Evolutionary conservation across 306 rosid species (phyloP).

Genomic region (Dryas alaskensis): DNA sequence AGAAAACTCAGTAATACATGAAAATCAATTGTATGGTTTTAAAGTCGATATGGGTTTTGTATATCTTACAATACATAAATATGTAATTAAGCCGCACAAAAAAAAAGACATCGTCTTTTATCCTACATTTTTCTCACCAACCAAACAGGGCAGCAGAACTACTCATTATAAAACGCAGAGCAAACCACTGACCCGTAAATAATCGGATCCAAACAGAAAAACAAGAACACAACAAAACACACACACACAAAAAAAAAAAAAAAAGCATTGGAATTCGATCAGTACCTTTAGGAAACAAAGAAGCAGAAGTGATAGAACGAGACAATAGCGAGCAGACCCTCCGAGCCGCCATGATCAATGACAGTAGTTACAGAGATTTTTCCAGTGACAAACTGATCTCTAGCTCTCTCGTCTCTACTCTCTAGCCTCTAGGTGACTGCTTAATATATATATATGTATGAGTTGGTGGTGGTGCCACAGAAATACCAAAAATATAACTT

Average conservation of each 20-base stretch:
- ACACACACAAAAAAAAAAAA: too few relatives aligned
- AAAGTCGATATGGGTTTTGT: not conserved
- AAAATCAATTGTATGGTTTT: not conserved
- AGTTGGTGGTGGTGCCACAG: too few relatives aligned
- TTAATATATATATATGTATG: too few relatives aligned
- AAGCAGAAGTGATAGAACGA: slow-evolving; percentile 50
- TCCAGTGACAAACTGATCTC: not conserved
- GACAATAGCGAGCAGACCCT: slow-evolving; percentile 46
- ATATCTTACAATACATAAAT: not conserved
- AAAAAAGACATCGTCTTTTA: not conserved
- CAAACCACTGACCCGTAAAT: not conserved
- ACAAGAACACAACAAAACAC: not conserved
- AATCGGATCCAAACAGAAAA: not conserved
- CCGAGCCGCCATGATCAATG: slow-evolving; percentile 50
- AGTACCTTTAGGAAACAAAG: slow-evolving; percentile 49
- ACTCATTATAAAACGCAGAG: not conserved
- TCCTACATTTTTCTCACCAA: not conserved
- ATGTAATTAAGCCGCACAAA: too few relatives aligned
- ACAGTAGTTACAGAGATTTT: not conserved
- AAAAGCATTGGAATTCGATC: not conserved
- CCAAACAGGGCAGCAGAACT: not conserved
- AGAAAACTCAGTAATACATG: not conserved
- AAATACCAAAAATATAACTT: too few relatives aligned
- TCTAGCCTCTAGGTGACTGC: not conserved
- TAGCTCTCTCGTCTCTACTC: not conserved